Conservation (phyloP, 1,284 basidiomycete genomes). For the Farysia itapuensis region DNA sequence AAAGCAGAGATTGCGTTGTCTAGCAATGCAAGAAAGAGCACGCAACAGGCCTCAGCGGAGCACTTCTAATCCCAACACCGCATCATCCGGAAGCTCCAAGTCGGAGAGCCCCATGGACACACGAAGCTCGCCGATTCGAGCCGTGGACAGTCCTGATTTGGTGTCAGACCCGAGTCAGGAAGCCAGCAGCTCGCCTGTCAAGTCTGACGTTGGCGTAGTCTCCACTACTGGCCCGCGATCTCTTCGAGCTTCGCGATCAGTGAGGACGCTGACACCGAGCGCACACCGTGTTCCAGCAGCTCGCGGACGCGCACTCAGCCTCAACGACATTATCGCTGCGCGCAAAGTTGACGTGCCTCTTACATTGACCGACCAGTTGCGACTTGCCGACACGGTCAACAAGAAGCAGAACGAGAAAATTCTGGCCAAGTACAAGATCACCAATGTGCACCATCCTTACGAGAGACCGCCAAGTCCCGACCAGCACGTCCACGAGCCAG, state of each 20-base stretch:
- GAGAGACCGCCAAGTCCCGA: constrained; percentile 35
- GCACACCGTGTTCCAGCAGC: constrained; percentile 20
- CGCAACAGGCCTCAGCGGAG: constrained; percentile 11
- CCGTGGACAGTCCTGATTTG: too few species aligned
- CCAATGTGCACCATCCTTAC: constrained; percentile 29
- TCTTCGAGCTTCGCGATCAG: constrained; percentile 13
- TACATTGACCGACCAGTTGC: constrained; percentile 26
- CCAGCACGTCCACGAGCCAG: constrained; percentile 32
- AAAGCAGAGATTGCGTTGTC: constrained; percentile 27
- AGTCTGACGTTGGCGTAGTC: too few species aligned
- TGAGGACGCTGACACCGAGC: constrained; percentile 15
- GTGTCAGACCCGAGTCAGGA: too few species aligned
- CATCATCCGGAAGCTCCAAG: too few species aligned
- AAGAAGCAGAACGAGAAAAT: constrained; percentile 39
- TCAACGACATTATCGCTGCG: constrained; percentile 36
- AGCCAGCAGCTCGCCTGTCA: constrained; percentile 2
- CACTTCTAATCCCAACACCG: too few species aligned
- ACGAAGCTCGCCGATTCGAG: too few species aligned
- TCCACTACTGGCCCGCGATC: constrained; percentile 4
- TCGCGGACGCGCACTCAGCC: constrained; percentile 23
- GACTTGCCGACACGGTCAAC: constrained; percentile 31
- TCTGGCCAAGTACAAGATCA: constrained; percentile 31
- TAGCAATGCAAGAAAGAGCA: constrained; percentile 35
- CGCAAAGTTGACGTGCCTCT: constrained; percentile 35
- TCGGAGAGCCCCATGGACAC: too few species aligned